Percentiles rank a stretch among this genome's conserved stretches.
phyloP scores from a whole-genome alignment of 148 eudicot species.

The Camellia granthamiana region DNA sequence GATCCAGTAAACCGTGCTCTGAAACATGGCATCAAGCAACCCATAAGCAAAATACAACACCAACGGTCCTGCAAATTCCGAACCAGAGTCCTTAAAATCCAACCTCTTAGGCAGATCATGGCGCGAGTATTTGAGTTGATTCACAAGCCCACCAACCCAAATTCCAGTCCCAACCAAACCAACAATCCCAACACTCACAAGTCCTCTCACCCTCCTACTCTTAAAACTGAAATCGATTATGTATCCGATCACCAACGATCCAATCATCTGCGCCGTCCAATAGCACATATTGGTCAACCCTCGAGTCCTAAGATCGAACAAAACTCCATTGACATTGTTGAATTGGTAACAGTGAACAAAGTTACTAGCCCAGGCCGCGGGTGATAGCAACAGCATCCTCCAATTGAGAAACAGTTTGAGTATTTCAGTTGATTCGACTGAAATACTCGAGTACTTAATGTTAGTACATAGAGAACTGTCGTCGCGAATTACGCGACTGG shows the following conservation, averaged over 20 bases:
- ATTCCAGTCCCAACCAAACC: constrained; percentile 69
- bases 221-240: constrained; percentile 79
- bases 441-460: constrained; percentile 66
- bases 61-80: constrained; percentile 77
- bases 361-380: constrained; percentile 85
- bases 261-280: constrained; percentile 98
- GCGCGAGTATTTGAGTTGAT: constrained; percentile 57
- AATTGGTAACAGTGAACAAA: constrained; percentile 94
- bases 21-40: constrained; percentile 89
- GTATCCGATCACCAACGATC: constrained; percentile 66
- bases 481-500: constrained; percentile 65
- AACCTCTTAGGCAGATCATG: constrained; percentile 32
- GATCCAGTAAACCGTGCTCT: constrained; percentile 94
- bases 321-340: constrained; percentile 82
- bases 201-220: constrained; percentile 75
- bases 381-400: constrained; percentile 80
- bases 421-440: constrained; percentile 50
- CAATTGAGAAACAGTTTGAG: constrained; percentile 68
- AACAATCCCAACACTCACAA: constrained; percentile 58
- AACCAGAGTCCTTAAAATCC: constrained; percentile 82
- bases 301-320: constrained; percentile 81
- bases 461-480: constrained; percentile 74
- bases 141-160: constrained; percentile 91
- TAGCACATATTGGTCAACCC: constrained; percentile 90
- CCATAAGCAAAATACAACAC: constrained; percentile 82